A percentile compares a stretch with the other conserved stretches of the same genome.
These are phyloP conservation scores for Plasmodium reichenowi DNA, from an alignment of 169 alveolate species.

Conservation along the genomic window DNA sequence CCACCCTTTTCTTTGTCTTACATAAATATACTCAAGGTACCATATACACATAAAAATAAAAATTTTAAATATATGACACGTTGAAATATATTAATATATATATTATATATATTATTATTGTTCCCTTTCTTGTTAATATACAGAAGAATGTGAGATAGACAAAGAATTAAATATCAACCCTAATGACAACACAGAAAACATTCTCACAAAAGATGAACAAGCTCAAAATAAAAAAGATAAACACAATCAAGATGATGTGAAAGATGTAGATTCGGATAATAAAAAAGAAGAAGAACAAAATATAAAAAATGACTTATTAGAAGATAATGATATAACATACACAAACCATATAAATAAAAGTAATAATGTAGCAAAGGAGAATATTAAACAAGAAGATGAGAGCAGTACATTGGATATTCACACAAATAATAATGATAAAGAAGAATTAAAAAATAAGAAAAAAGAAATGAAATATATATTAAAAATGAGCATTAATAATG, in stretches of 20 bases:
- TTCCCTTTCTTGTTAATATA: not conserved
- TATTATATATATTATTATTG: not conserved
- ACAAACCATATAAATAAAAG: not conserved
- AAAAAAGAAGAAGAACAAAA: slow-evolving; percentile 5
- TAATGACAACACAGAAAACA: not conserved
- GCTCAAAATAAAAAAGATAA: not conserved
- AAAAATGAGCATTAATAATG: slow-evolving; percentile 52
- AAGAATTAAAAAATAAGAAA: not conserved
- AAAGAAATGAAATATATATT: slow-evolving; percentile 19
- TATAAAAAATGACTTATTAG: slow-evolving; percentile 2
- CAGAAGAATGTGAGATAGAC: not conserved
- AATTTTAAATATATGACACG: not conserved
- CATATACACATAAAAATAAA: not conserved
- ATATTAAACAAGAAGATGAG: not conserved
- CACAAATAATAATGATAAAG: slow-evolving; percentile 15
- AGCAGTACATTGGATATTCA: not conserved
- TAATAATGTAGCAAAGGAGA: not conserved
- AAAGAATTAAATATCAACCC: not conserved
- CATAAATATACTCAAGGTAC: slow-evolving; percentile 38
- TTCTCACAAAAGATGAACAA: not conserved
- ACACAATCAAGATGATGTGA: not conserved
- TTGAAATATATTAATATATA: not conserved
- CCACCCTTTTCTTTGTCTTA: slow-evolving; percentile 53
- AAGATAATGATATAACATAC: slow-evolving; percentile 4
- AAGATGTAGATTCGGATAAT: not conserved